Conservation (phyloP, 1,139 yeast species). For the Candida sanyaensis region DNA sequence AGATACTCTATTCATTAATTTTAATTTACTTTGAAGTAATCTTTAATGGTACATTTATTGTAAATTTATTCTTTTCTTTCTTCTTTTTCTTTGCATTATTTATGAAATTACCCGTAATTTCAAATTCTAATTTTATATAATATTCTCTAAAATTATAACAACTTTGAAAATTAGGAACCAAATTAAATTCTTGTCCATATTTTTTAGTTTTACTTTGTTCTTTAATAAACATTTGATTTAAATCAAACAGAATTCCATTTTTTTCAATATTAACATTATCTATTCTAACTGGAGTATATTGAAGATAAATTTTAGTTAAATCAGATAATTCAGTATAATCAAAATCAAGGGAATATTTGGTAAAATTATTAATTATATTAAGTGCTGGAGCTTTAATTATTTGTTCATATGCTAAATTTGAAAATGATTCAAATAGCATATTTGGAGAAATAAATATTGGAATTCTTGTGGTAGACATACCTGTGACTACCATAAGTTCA, state of each 20-base stretch:
- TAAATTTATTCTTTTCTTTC: constrained; percentile 4
- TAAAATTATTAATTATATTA: constrained; percentile 18
- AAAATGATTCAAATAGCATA: constrained; percentile 29
- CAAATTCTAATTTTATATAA: constrained; percentile 29
- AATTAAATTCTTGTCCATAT: constrained; percentile 20
- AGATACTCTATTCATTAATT: not conserved
- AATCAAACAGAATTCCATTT: constrained; percentile 1
- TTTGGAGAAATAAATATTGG: constrained; percentile 41
- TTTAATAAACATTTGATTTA: constrained; percentile 8
- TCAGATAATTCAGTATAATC: constrained; percentile 21
- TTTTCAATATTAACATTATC: constrained; percentile 13
- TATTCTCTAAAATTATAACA: constrained; percentile 36
- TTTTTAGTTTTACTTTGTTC: constrained; percentile 2
- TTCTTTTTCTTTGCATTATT: not conserved
- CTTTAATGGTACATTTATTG: constrained; percentile 8
- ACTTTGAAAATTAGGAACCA: constrained; percentile 40
- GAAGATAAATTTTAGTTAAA: constrained; percentile 26
- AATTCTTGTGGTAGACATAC: constrained; percentile 30
- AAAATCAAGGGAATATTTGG: constrained; percentile 18
- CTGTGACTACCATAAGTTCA: constrained; percentile 35
- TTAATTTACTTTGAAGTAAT: not conserved
- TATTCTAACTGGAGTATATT: constrained; percentile 23
- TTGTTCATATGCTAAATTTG: constrained; percentile 19
- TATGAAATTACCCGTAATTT: constrained; percentile 14
- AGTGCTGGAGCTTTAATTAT: constrained; percentile 24